Percentiles rank a stretch among this genome's conserved stretches.
Conservation (phyloP, 1,284 basidiomycete genomes). For the Cerrena zonata region DNA sequence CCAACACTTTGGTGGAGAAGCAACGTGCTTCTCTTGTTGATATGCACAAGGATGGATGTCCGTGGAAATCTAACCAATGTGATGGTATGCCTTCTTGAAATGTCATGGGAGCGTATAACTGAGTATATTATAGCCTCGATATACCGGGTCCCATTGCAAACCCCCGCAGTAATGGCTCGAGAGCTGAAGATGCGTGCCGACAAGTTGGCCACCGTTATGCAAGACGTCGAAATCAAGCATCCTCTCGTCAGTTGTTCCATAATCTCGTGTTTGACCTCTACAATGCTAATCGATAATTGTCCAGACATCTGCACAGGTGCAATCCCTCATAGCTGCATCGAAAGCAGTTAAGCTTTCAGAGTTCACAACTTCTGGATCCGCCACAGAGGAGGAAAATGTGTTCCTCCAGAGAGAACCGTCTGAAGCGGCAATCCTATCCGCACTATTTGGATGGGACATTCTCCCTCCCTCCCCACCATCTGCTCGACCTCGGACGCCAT, state of each 20-base stretch:
- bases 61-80: conserved; percentile 74
- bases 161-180: conserved; percentile 53
- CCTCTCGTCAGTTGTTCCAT: conserved; percentile 52
- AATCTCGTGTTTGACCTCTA: neutral
- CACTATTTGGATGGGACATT: conserved; percentile 68
- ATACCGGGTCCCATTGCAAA: conserved; percentile 66
- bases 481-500: conserved; percentile 33
- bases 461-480: conserved; percentile 27
- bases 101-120: conserved; percentile 5
- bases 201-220: conserved; percentile 45
- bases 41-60: conserved; percentile 72
- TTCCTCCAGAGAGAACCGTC: conserved; percentile 34
- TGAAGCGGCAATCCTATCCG: conserved; percentile 49
- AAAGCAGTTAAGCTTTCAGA: conserved; percentile 22
- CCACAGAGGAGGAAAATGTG: conserved; percentile 1
- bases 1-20: conserved; percentile 63
- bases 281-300: conserved; percentile 3
- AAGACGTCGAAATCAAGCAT: conserved; percentile 58
- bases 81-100: conserved; percentile 46
- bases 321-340: conserved; percentile 26
- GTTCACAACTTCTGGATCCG: conserved; percentile 7
- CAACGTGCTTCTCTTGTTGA: conserved; percentile 59
- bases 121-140: conserved; percentile 47
- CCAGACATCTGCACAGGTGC: conserved; percentile 31
- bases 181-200: conserved; percentile 54